phyloP scores from a whole-genome alignment of 139 green algal species.

The Coelastrella sp. region DNA sequence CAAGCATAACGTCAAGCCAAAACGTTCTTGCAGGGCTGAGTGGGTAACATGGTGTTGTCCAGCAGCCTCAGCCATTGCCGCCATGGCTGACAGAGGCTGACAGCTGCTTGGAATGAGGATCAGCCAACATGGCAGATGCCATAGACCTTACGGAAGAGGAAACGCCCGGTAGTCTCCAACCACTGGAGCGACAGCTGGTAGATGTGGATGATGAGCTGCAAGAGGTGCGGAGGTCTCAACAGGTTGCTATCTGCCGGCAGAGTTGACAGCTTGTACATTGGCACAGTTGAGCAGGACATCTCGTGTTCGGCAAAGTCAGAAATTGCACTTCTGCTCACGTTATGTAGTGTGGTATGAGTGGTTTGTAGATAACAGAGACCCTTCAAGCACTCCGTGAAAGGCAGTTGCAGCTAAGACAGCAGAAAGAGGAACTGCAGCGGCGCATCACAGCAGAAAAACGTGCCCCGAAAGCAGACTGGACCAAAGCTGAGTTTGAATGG shows the following conservation, averaged over 20 bases:
- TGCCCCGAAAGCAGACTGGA: conserved; percentile 67
- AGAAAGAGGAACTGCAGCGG: conserved; percentile 54
- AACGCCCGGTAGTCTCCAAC: neutral
- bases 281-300: too few relatives aligned
- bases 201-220: conserved; percentile 13
- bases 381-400: conserved; percentile 48
- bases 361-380: conserved; percentile 6
- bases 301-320: neutral
- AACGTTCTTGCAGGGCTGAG: too few relatives aligned
- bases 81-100: too few relatives aligned
- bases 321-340: neutral
- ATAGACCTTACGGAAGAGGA: conserved; percentile 34
- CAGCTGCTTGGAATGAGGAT: neutral
- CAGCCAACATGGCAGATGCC: conserved; percentile 7
- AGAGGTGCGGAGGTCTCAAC: neutral
- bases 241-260: neutral
- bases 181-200: neutral
- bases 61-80: too few relatives aligned
- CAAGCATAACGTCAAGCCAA: too few relatives aligned
- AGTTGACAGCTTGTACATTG: too few relatives aligned
- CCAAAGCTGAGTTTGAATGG: conserved; percentile 59
- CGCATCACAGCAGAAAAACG: conserved; percentile 54
- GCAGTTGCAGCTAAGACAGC: conserved; percentile 49
- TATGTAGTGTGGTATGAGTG: neutral
- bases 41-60: too few relatives aligned